A percentile compares a stretch with the other conserved stretches of the same genome.
phyloP scores from a whole-genome alignment of 768 basidiomycete species.

The Podaxis sp. region DNA sequence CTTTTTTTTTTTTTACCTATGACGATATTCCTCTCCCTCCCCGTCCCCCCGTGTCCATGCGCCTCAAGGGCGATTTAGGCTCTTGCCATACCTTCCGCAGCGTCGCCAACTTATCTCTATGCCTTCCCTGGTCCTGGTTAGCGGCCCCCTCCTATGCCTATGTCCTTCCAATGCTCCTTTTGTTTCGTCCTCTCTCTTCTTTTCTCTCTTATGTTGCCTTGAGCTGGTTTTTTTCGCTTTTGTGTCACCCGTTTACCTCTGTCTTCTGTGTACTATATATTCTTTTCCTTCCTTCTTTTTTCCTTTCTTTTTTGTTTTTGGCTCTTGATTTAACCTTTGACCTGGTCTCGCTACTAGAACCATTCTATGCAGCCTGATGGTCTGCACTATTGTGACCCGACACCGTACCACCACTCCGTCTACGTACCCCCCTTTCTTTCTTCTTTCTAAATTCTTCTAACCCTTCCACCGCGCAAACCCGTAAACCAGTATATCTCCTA shows the following conservation, averaged over 20 bases:
- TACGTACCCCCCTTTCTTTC: background rate
- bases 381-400: background rate
- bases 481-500: background rate
- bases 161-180: background rate
- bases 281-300: background rate
- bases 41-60: background rate
- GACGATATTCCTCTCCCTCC: background rate
- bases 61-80: background rate
- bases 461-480: background rate
- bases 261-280: slow-evolving; percentile 2
- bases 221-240: background rate
- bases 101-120: background rate
- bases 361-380: background rate
- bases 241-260: background rate
- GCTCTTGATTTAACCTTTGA: background rate
- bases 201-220: background rate
- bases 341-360: background rate
- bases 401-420: background rate
- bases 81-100: background rate
- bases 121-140: background rate
- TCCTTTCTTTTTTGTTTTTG: background rate
- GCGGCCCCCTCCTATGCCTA: background rate
- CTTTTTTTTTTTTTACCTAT: background rate
- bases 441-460: background rate
- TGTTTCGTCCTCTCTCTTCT: background rate